Conservation (phyloP, 108 stramenopile genomes). For the Schizochytrium sp. region DNA sequence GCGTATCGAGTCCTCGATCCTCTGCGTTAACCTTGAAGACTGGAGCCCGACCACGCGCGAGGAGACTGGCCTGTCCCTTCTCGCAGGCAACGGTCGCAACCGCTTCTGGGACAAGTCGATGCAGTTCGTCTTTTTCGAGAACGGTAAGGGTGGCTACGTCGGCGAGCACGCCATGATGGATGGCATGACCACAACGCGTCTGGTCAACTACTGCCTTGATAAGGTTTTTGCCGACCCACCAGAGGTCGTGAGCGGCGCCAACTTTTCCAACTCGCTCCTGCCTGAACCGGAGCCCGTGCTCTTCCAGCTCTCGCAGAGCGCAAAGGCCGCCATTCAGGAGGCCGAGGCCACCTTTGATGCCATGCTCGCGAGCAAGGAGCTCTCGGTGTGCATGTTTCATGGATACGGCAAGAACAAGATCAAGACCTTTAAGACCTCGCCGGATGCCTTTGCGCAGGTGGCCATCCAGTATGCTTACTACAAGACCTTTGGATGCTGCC, state of each 20-base stretch:
- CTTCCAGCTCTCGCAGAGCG: background rate
- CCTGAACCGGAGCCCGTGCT: background rate
- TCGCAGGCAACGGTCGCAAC: constrained; percentile 36
- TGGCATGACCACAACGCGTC: constrained; percentile 12
- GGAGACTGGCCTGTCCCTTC: constrained; percentile 27
- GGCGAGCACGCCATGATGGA: constrained; percentile 40
- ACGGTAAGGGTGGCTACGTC: constrained; percentile 35
- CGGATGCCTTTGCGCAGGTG: constrained; percentile 22
- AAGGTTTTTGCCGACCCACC: background rate
- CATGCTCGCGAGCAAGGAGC: background rate
- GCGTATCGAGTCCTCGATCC: constrained; percentile 29
- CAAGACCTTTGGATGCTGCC: constrained; percentile 16
- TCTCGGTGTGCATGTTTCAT: background rate
- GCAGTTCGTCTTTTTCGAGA: constrained; percentile 34
- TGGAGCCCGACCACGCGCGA: constrained; percentile 20
- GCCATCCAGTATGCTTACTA: constrained; percentile 27
- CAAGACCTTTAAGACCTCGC: constrained; percentile 8
- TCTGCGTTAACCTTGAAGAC: constrained; percentile 28
- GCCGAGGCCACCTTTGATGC: background rate
- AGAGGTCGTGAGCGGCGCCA: background rate
- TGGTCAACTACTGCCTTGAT: background rate
- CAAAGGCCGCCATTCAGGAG: background rate
- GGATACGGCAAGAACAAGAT: constrained; percentile 25
- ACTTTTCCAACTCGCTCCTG: background rate
- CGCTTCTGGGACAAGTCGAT: constrained; percentile 39